These are phyloP conservation scores for Aspergillus thermomutatus DNA, from an alignment of 2,329 filamentous ascomycete genomes.

Conservation along the genomic window DNA sequence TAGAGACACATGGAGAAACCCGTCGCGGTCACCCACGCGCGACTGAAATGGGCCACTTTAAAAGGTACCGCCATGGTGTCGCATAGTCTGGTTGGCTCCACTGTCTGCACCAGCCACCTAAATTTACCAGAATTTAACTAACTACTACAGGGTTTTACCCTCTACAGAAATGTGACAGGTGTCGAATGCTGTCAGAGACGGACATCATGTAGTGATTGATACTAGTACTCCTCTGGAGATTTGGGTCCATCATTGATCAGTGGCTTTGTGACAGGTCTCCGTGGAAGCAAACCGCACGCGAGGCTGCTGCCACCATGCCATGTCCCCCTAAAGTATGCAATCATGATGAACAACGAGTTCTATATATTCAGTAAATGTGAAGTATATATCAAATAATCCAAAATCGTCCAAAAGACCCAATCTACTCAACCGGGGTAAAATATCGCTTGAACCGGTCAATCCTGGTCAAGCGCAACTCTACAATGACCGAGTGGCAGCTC, in stretches of 20 bases:
- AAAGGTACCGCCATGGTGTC: too few relatives aligned
- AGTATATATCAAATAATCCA: not conserved
- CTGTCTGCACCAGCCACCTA: not conserved
- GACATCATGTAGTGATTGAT: not conserved
- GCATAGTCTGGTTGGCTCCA: not conserved
- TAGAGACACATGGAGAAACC: not conserved
- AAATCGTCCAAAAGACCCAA: not conserved
- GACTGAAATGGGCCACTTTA: not conserved
- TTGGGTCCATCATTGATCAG: not conserved
- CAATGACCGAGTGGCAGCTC: conserved; percentile 72
- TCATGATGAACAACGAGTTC: not conserved
- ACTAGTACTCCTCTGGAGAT: not conserved
- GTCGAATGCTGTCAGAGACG: not conserved
- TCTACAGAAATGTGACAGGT: not conserved
- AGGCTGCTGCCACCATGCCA: not conserved
- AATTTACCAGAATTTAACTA: not conserved
- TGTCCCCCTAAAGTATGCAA: not conserved
- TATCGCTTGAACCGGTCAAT: conserved; percentile 43
- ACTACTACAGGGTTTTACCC: not conserved
- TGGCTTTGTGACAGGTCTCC: not conserved
- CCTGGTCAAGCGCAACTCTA: conserved; percentile 57
- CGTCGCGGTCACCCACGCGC: not conserved
- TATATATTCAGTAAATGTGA: not conserved
- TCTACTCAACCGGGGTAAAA: conserved; percentile 36
- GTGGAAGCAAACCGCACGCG: not conserved